A percentile compares a stretch with the other conserved stretches of the same genome.
These are phyloP conservation scores for Polygonum maritimum DNA, from an alignment of 148 eudicot genomes.

Conservation along the genomic window DNA sequence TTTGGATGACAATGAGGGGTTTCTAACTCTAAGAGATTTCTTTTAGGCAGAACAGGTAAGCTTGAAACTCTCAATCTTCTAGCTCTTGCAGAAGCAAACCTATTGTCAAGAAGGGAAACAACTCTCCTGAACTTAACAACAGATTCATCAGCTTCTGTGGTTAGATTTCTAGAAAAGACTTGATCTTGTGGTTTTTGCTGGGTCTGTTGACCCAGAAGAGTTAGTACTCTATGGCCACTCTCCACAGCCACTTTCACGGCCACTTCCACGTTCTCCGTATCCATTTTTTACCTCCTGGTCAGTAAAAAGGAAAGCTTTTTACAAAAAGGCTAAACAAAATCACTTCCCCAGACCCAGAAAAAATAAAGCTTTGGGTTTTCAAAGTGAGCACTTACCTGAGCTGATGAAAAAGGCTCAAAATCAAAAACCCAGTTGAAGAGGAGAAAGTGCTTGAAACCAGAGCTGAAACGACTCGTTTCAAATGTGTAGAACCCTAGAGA, in stretches of 20 bases:
- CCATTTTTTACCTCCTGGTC: not conserved
- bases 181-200: not conserved
- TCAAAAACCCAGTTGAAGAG: not conserved
- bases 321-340: too few relatives aligned
- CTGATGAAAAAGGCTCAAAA: not conserved
- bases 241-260: slow-evolving; percentile 45
- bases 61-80: slow-evolving; percentile 22
- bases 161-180: slow-evolving; percentile 12
- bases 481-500: not conserved
- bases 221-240: slow-evolving; percentile 30
- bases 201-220: slow-evolving; percentile 15
- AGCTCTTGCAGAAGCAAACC: slow-evolving; percentile 31
- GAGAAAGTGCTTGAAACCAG: not conserved
- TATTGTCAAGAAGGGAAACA: slow-evolving; percentile 23
- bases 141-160: slow-evolving; percentile 29
- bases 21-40: slow-evolving; percentile 26
- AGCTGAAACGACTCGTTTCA: not conserved
- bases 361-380: not conserved
- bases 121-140: slow-evolving; percentile 44
- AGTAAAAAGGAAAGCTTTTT: not conserved
- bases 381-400: not conserved
- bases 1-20: slow-evolving; percentile 22
- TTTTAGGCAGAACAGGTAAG: slow-evolving; percentile 23
- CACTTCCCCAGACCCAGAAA: not conserved
- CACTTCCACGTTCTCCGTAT: slow-evolving; percentile 33